These are phyloP conservation scores for Pistacia integerrima DNA, from an alignment of 345 rosid species.

Conservation along the genomic window DNA sequence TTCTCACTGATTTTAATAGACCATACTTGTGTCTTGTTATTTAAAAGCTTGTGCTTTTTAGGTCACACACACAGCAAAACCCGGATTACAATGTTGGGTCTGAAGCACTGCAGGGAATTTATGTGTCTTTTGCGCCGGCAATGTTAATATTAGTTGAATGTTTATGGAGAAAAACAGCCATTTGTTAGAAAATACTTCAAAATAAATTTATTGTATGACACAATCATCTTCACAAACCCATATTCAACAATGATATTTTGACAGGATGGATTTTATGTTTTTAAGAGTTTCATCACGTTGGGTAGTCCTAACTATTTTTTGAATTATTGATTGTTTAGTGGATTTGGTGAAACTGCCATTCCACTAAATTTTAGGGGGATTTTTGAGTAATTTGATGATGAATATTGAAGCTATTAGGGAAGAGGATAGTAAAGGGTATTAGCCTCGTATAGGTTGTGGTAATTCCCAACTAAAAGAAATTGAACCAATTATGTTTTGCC, in stretches of 20 bases:
- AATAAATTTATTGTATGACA: background rate
- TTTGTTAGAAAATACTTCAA: background rate
- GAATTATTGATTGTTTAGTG: background rate
- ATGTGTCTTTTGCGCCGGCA: conserved; percentile 11
- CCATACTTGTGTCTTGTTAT: background rate
- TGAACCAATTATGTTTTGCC: no score
- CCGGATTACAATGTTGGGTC: background rate
- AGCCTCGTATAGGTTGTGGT: background rate
- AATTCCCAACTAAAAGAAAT: background rate
- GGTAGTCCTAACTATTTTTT: background rate
- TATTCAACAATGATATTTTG: background rate
- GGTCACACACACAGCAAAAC: conserved; percentile 5
- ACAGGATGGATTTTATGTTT: background rate
- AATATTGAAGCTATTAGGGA: no score
- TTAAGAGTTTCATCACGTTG: background rate
- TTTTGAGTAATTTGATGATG: no score
- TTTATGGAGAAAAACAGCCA: background rate
- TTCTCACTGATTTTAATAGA: conserved; percentile 29
- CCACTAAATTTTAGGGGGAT: no score
- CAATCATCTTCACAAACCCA: background rate
- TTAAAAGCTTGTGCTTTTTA: background rate
- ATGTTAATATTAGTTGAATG: conserved; percentile 26
- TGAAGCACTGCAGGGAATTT: background rate
- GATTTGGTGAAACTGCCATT: background rate
- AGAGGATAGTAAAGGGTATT: no score